Evolutionary conservation across 257 asterid genomes (phyloP).

Genomic region (Perilla frutescens): DNA sequence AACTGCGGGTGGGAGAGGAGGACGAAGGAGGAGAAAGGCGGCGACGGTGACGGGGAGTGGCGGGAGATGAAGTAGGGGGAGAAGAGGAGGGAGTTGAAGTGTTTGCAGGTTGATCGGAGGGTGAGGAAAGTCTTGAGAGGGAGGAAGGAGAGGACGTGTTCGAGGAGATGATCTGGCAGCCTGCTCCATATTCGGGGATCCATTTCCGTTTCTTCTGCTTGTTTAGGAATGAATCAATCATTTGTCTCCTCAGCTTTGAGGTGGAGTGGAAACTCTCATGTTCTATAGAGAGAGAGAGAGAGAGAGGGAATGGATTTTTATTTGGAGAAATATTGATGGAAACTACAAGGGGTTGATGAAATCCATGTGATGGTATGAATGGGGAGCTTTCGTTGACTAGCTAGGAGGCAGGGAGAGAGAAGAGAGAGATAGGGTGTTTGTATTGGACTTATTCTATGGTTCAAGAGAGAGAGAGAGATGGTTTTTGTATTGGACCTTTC

Average conservation of each 20-base stretch:
- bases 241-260: neutral
- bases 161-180: slow-evolving; percentile 65
- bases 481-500: no score
- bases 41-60: slow-evolving; percentile 42
- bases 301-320: neutral
- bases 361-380: slow-evolving; percentile 3
- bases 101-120: slow-evolving; percentile 70
- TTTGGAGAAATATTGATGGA: neutral
- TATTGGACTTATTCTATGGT: no score
- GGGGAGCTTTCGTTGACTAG: slow-evolving; percentile 25
- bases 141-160: slow-evolving; percentile 59
- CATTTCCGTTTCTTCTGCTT: slow-evolving; percentile 32
- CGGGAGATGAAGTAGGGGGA: slow-evolving; percentile 61
- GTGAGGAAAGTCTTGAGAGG: slow-evolving; percentile 63
- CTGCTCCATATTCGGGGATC: slow-evolving; percentile 68
- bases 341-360: neutral
- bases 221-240: neutral
- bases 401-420: neutral
- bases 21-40: slow-evolving; percentile 57
- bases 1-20: slow-evolving; percentile 74
- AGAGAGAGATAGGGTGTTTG: no score
- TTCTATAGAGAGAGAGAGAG: neutral
- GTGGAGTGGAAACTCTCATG: neutral
- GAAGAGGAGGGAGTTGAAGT: slow-evolving; percentile 59
- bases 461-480: neutral